These are phyloP conservation scores for Pyricularia sp. DNA, from an alignment of 2,329 filamentous ascomycete genomes.

Conservation along the genomic window DNA sequence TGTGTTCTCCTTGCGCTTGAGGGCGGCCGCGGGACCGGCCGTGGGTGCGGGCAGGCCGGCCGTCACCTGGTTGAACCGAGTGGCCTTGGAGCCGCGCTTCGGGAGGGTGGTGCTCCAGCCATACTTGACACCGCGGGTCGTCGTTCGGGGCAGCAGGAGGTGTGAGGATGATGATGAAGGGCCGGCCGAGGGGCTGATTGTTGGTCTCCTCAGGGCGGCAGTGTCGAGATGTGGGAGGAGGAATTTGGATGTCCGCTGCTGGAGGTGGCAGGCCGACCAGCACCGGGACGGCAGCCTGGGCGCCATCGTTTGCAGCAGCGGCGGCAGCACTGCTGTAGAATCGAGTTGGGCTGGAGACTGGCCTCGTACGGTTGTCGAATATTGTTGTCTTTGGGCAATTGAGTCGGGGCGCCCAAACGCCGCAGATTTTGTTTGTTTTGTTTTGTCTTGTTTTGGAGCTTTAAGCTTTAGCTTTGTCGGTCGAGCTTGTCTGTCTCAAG, in stretches of 20 bases:
- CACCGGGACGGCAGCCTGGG: slow-evolving; percentile 22
- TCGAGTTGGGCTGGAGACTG: not conserved
- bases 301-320: slow-evolving; percentile 16
- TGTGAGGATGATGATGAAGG: slow-evolving; percentile 11
- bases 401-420: not conserved
- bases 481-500: not conserved
- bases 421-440: too few species aligned
- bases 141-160: slow-evolving; percentile 32
- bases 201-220: slow-evolving; percentile 1
- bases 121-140: slow-evolving; percentile 42
- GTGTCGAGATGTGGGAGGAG: slow-evolving; percentile 6
- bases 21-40: slow-evolving; percentile 50
- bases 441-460: too few species aligned
- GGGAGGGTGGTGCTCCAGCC: slow-evolving; percentile 46
- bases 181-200: not conserved
- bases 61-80: slow-evolving; percentile 51
- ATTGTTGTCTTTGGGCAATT: not conserved
- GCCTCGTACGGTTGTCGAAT: not conserved
- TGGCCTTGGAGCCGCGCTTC: slow-evolving; percentile 39
- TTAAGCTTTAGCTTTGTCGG: not conserved
- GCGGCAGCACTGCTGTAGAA: not conserved
- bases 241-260: slow-evolving; percentile 13
- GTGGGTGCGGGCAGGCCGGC: slow-evolving; percentile 47
- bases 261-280: slow-evolving; percentile 14
- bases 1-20: slow-evolving; percentile 47